These are phyloP conservation scores for Cercospora berteroae DNA, from an alignment of 2,329 filamentous ascomycete species.

Conservation along the genomic window DNA sequence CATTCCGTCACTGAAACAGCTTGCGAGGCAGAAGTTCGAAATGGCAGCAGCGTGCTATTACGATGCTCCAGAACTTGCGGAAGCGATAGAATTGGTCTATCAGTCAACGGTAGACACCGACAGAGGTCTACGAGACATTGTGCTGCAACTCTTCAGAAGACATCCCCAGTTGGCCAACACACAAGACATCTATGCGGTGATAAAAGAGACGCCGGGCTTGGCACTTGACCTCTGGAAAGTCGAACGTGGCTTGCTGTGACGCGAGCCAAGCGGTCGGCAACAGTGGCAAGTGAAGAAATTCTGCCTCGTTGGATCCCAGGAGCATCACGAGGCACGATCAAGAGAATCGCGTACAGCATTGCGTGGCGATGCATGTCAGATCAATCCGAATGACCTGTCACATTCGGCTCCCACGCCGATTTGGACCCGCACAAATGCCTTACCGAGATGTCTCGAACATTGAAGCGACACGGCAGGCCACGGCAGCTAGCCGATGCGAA, in stretches of 20 bases:
- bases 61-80: slow-evolving; percentile 46
- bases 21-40: slow-evolving; percentile 49
- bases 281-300: not conserved
- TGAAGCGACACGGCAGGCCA: not conserved
- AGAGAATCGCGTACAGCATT: not conserved
- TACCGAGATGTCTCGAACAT: not conserved
- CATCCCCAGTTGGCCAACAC: slow-evolving; percentile 48
- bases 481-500: not conserved
- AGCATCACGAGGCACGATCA: not conserved
- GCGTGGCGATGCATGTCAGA: not conserved
- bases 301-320: not conserved
- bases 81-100: slow-evolving; percentile 51
- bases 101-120: slow-evolving; percentile 51
- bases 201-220: slow-evolving; percentile 48
- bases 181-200: slow-evolving; percentile 45
- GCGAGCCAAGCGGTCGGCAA: not conserved
- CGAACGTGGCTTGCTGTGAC: slow-evolving; percentile 44
- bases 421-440: not conserved
- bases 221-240: slow-evolving; percentile 51
- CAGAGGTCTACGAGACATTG: slow-evolving; percentile 48
- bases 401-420: not conserved
- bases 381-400: not conserved
- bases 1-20: slow-evolving; percentile 47
- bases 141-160: slow-evolving; percentile 48
- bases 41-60: slow-evolving; percentile 46